Percentiles rank a stretch among this genome's conserved stretches.
phyloP scores from a whole-genome alignment of 305 asterid genomes.

The Fraxinus baroniana region DNA sequence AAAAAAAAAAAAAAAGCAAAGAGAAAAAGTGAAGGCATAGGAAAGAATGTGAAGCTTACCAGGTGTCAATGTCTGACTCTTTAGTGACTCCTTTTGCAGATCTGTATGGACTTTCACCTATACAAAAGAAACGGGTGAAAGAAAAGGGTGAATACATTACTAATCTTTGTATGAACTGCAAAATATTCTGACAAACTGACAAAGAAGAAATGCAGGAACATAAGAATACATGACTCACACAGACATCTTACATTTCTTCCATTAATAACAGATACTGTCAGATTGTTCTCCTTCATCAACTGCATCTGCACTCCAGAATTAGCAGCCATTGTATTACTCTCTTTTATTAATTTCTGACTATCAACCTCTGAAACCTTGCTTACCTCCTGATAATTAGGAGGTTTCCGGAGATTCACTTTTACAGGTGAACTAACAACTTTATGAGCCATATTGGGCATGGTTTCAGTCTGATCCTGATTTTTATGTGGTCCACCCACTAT shows the following conservation, averaged over 20 bases:
- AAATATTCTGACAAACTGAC: neutral
- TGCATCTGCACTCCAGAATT: slow-evolving; percentile 36
- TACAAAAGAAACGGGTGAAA: slow-evolving; percentile 14
- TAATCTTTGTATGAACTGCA: slow-evolving; percentile 8
- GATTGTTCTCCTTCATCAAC: slow-evolving; percentile 43
- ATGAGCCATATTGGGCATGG: slow-evolving; percentile 33
- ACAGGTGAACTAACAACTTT: slow-evolving; percentile 35
- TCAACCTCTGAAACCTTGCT: slow-evolving; percentile 38
- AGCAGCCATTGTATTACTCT: slow-evolving; percentile 32
- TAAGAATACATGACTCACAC: slow-evolving; percentile 15
- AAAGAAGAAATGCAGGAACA: neutral
- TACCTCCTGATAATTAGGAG: slow-evolving; percentile 50
- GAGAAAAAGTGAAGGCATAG: neutral
- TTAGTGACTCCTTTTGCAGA: slow-evolving; percentile 38
- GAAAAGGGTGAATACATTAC: slow-evolving; percentile 16
- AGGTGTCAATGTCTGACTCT: slow-evolving; percentile 33
- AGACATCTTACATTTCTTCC: slow-evolving; percentile 65
- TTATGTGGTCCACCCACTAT: slow-evolving; percentile 30
- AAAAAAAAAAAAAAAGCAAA: neutral
- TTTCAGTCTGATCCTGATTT: slow-evolving; percentile 37
- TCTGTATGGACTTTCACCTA: slow-evolving; percentile 43
- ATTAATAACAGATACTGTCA: slow-evolving; percentile 31
- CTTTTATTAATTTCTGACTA: slow-evolving; percentile 29
- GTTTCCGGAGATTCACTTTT: slow-evolving; percentile 44
- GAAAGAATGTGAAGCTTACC: slow-evolving; percentile 43